These are phyloP conservation scores for Dalbergia cultrata DNA, from an alignment of 306 rosid genomes.

Conservation along the genomic window DNA sequence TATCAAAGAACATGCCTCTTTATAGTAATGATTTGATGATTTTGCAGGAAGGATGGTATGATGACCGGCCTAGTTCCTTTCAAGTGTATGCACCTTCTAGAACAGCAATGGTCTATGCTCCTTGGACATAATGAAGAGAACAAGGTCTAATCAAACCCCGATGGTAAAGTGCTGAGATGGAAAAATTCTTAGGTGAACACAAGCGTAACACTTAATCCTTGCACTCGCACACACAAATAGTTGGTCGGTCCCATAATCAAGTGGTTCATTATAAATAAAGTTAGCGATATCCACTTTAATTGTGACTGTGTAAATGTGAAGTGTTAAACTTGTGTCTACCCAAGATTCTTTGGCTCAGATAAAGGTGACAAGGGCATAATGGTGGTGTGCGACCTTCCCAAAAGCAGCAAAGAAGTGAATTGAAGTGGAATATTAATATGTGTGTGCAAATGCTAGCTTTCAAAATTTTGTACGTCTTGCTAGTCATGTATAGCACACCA, in stretches of 20 bases:
- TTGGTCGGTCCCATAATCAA: too few relatives aligned
- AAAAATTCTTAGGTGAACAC: too few relatives aligned
- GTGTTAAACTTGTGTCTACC: too few relatives aligned
- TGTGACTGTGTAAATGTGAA: too few relatives aligned
- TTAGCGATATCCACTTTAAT: too few relatives aligned
- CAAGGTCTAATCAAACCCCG: constrained; percentile 49
- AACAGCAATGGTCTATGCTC: constrained; percentile 80
- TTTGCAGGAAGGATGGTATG: constrained; percentile 75
- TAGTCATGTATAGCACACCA: background rate
- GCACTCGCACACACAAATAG: constrained; percentile 30
- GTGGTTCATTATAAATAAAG: too few relatives aligned
- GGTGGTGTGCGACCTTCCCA: too few relatives aligned
- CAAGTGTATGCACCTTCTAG: constrained; percentile 78
- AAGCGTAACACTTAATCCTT: constrained; percentile 19
- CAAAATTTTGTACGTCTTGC: background rate
- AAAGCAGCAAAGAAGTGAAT: background rate
- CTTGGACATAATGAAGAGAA: constrained; percentile 49
- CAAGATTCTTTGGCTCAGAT: too few relatives aligned
- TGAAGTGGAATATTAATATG: background rate
- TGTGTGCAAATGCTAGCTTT: background rate
- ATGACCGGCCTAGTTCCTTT: constrained; percentile 84
- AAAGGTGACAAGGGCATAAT: too few relatives aligned
- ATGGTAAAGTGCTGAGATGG: constrained; percentile 36
- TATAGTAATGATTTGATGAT: background rate
- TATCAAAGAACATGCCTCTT: too few relatives aligned